These are phyloP conservation scores for Ogataea pini DNA, from an alignment of 805 yeast species.

Conservation along the genomic window DNA sequence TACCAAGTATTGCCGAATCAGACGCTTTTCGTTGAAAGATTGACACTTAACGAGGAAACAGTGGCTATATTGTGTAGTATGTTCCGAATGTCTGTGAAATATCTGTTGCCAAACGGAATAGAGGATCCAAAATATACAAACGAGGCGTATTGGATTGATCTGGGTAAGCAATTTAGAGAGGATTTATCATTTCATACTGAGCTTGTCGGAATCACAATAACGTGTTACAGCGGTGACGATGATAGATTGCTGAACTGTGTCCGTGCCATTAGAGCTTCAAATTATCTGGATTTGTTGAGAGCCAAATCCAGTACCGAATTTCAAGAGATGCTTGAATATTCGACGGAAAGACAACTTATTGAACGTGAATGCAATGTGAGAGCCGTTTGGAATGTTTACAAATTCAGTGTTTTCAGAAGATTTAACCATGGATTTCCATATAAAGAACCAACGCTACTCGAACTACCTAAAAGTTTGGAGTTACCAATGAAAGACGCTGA, in stretches of 20 bases:
- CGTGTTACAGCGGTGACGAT: conserved; percentile 29
- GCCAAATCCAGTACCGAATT: conserved; percentile 26
- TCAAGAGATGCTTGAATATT: conserved; percentile 25
- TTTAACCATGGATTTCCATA: conserved; percentile 41
- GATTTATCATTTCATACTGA: conserved; percentile 30
- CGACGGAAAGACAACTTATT: conserved; percentile 36
- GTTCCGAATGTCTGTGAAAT: conserved; percentile 37
- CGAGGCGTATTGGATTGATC: conserved; percentile 40
- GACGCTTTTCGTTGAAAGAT: conserved; percentile 31
- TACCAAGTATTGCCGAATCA: conserved; percentile 40
- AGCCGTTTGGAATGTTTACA: conserved; percentile 42
- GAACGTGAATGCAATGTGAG: conserved; percentile 38
- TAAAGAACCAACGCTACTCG: conserved; percentile 19
- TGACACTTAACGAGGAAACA: conserved; percentile 35
- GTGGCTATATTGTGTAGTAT: conserved; percentile 33
- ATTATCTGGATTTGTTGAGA: conserved; percentile 12
- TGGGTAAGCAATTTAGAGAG: conserved; percentile 37
- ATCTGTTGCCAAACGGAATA: conserved; percentile 31
- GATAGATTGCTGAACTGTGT: conserved; percentile 22
- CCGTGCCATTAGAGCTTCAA: conserved; percentile 15
- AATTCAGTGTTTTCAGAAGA: conserved; percentile 36
- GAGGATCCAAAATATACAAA: conserved; percentile 30
- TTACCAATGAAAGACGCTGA: conserved; percentile 36
- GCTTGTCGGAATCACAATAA: conserved; percentile 32
- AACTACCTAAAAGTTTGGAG: conserved; percentile 36